Evolutionary conservation across 371 early-diverging fungal genomes (phyloP), one percentile per base, ranked within the genome.

Genomic region (Mortierella sp.): DNA sequence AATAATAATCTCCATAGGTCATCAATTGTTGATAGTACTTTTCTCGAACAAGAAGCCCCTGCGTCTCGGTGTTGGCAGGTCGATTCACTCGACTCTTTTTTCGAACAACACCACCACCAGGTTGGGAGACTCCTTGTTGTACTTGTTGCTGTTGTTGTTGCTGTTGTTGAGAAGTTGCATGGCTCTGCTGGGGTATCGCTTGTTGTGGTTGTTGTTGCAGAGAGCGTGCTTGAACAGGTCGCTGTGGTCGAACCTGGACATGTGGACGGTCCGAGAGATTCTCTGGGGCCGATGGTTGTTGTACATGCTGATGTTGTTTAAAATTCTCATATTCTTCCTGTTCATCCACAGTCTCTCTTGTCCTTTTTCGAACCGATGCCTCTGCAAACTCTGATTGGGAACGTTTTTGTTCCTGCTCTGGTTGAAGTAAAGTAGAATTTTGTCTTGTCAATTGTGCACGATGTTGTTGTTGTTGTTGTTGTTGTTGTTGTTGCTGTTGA

Each of bases 1-100:
- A 28, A 28, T 72, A 69, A 4, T 64, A 26, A 14, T 55, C 62
- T 1, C 66, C 79, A 26, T 77, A 77, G 11, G 37, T 37, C 37
- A 37, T 52, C 46, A 53, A 45, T 23, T 60, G 25, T 14, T 14
- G 47, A 5, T 46, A 23, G 16, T 60, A 47, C 7, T 11, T 15
- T 53, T 1, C 11, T 19, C n/a, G n/a, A n/a, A n/a, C n/a, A n/a
- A n/a, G n/a, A n/a, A n/a, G n/a, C n/a, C n/a, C n/a, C n/a, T n/a
- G n/a, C n/a, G n/a, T n/a, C n/a, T n/a, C n/a, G n/a, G n/a, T n/a
- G n/a, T n/a, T n/a, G n/a, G n/a, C 53, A 12, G 53, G 9, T 9
- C 9, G 53, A 4, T 23, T 12, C 16, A 19, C 23, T 53, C 53
- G 53, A 19, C 9, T 53, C 21, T 26, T 26, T 53, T 53, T 19